phyloP scores from a whole-genome alignment of 2,329 filamentous ascomycete genomes.

The Alternaria solani region DNA sequence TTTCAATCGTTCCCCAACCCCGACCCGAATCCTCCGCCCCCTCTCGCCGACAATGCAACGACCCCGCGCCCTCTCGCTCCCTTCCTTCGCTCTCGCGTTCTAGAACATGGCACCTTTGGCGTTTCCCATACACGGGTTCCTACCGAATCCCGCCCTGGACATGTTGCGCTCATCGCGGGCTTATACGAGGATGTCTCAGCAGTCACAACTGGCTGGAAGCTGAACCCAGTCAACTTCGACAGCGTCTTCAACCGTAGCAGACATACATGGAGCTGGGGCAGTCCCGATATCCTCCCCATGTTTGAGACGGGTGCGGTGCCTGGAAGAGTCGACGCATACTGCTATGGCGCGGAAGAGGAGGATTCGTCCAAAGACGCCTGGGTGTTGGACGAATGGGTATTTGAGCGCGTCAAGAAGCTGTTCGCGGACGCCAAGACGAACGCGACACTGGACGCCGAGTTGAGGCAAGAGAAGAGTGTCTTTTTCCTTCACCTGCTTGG shows the following conservation, averaged over 20 bases:
- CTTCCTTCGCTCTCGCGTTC: slow-evolving; percentile 86
- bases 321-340: slow-evolving; percentile 85
- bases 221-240: slow-evolving; percentile 98
- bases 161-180: slow-evolving; percentile 95
- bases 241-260: slow-evolving; percentile 97
- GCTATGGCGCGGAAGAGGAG: slow-evolving; percentile 83
- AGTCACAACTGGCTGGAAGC: slow-evolving; percentile 96
- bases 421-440: slow-evolving; percentile 84
- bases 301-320: slow-evolving; percentile 92
- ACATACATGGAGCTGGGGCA: slow-evolving; percentile 99
- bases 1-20: slow-evolving; percentile 94
- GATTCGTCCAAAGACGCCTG: slow-evolving; percentile 87
- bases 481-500: slow-evolving; percentile 96
- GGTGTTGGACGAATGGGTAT: slow-evolving; percentile 91
- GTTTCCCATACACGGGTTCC: slow-evolving; percentile 97
- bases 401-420: slow-evolving; percentile 87
- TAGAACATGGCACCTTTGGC: slow-evolving; percentile 92
- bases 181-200: slow-evolving; percentile 98
- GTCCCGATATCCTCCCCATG: slow-evolving; percentile 96
- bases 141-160: slow-evolving; percentile 93
- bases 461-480: slow-evolving; percentile 85
- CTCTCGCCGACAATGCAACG: slow-evolving; percentile 66
- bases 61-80: slow-evolving; percentile 83
- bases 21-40: slow-evolving; percentile 66
- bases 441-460: slow-evolving; percentile 72